Conservation (phyloP, 2,329 filamentous ascomycete genomes). For the Hypoxylon sp. region DNA sequence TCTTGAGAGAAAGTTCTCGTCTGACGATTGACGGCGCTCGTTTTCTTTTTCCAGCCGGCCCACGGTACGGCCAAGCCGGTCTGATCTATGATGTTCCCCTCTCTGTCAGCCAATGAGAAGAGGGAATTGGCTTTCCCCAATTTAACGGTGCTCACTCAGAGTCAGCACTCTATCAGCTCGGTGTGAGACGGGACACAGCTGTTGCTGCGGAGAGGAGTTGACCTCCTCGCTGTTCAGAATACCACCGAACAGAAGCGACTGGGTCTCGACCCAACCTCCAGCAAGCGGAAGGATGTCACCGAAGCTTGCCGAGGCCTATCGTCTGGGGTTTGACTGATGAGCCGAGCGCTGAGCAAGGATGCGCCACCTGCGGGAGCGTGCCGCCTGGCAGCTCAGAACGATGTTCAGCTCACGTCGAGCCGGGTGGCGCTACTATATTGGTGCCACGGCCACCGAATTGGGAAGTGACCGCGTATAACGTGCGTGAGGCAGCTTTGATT, state of each 20-base stretch:
- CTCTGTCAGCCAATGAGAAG: conserved; percentile 2
- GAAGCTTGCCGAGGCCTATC: not conserved
- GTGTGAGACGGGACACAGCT: conserved; percentile 11
- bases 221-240: not conserved
- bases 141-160: not conserved
- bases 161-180: conserved; percentile 7
- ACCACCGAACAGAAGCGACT: not conserved
- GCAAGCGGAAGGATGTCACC: not conserved
- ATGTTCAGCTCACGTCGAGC: conserved; percentile 13
- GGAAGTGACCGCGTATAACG: conserved; percentile 5
- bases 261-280: not conserved
- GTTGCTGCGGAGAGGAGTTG: not conserved
- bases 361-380: conserved; percentile 13
- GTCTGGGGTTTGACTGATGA: not conserved
- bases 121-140: not conserved
- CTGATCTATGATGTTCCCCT: not conserved
- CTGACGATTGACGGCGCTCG: not conserved
- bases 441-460: conserved; percentile 4
- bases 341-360: not conserved
- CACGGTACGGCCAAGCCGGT: too few species aligned
- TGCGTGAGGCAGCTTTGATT: not conserved
- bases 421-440: not conserved
- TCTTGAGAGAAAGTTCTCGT: not conserved
- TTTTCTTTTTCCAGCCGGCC: not conserved
- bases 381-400: not conserved